Conservation (phyloP, 139 green algal species). For the Coelastrella sp. region DNA sequence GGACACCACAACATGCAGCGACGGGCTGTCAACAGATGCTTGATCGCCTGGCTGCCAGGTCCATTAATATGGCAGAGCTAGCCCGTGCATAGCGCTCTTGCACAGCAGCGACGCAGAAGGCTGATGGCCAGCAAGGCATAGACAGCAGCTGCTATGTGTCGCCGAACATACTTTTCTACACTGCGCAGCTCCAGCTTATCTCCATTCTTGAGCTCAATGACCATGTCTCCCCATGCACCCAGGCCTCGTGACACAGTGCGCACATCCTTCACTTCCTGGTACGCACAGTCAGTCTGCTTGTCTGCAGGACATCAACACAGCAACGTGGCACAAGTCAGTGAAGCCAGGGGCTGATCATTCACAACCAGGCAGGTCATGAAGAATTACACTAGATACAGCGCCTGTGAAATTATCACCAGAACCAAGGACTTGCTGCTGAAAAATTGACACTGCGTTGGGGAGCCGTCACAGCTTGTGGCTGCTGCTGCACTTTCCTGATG, state of each 20-base stretch:
- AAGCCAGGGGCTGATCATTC: no score
- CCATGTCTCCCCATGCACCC: constrained; percentile 93
- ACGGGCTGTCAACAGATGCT: no score
- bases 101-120: neutral
- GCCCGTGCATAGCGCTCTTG: no score
- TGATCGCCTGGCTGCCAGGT: no score
- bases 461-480: no score
- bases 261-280: constrained; percentile 87
- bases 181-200: constrained; percentile 88
- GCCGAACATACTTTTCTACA: constrained; percentile 69
- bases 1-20: no score
- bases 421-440: no score
- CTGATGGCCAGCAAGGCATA: neutral
- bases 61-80: no score
- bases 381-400: neutral
- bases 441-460: no score
- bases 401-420: no score
- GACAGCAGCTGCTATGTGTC: neutral
- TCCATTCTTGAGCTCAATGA: constrained; percentile 72
- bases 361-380: neutral
- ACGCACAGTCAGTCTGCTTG: constrained; percentile 60
- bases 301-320: constrained; percentile 6
- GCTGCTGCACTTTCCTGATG: neutral
- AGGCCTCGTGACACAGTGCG: constrained; percentile 78
- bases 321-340: no score